A percentile compares a stretch with the other conserved stretches of the same genome.
phyloP scores from a whole-genome alignment of 129 eudicot genomes.

The Centrapalus pauciflorus region DNA sequence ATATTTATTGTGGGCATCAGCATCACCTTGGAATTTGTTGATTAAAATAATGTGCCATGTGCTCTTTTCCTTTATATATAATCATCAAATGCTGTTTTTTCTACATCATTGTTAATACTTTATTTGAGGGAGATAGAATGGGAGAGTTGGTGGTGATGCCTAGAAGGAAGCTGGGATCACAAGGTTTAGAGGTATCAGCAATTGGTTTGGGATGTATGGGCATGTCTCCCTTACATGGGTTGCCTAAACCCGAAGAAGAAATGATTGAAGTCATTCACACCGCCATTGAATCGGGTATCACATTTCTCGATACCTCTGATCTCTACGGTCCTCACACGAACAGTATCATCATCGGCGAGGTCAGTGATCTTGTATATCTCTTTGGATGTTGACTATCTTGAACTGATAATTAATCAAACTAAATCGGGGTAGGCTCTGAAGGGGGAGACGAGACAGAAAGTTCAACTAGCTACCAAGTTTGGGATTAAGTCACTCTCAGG shows the following conservation, averaged over 20 bases:
- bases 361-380: not conserved
- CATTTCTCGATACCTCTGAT: conserved; percentile 51
- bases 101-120: not conserved
- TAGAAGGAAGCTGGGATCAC: conserved; percentile 49
- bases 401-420: conserved; percentile 2
- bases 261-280: conserved; percentile 42
- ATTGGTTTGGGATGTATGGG: conserved; percentile 61
- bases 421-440: conserved; percentile 38
- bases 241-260: conserved; percentile 36
- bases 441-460: conserved; percentile 40
- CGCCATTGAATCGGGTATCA: conserved; percentile 44
- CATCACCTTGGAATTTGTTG: conserved; percentile 10
- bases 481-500: conserved; percentile 35
- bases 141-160: conserved; percentile 17
- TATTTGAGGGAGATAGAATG: not conserved
- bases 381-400: not conserved
- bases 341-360: conserved; percentile 38
- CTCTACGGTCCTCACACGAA: conserved; percentile 47
- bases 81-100: not conserved
- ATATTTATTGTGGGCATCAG: conserved; percentile 10
- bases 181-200: conserved; percentile 49
- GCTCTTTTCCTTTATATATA: not conserved
- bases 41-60: conserved; percentile 10
- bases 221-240: conserved; percentile 45
- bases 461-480: conserved; percentile 48